Percentiles rank a stretch among this genome's conserved stretches.
Evolutionary conservation across 164 flowering plant species (phyloP).

Genomic region (Dillenia suffruticosa): DNA sequence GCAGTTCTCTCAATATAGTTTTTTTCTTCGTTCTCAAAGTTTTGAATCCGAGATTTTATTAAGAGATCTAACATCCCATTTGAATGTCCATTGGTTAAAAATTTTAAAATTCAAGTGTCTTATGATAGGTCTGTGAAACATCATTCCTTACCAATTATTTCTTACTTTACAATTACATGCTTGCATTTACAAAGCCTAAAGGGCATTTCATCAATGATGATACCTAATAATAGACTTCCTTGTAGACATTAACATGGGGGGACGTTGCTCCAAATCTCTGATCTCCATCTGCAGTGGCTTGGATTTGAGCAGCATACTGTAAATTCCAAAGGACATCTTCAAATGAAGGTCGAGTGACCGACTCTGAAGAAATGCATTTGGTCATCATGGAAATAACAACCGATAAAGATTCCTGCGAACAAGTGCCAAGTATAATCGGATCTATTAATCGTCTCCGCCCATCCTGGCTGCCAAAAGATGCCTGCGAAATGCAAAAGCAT

Average conservation of each 20-base stretch:
- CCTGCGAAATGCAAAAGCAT: constrained; percentile 28
- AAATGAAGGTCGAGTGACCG: constrained; percentile 70
- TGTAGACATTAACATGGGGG: constrained; percentile 3
- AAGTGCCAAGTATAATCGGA: constrained; percentile 68
- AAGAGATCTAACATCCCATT: too few species aligned
- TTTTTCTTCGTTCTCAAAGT: too few species aligned
- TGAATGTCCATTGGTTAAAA: too few species aligned
- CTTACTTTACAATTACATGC: too few species aligned
- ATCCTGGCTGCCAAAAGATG: constrained; percentile 89
- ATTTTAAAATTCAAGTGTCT: too few species aligned
- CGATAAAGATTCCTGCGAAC: constrained; percentile 75
- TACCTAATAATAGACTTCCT: too few species aligned
- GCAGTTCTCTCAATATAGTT: too few species aligned
- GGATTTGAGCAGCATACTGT: constrained; percentile 94
- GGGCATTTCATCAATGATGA: too few species aligned
- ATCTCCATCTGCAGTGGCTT: constrained; percentile 78
- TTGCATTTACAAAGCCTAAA: too few species aligned
- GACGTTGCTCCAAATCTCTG: constrained; percentile 57
- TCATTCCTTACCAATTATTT: too few species aligned
- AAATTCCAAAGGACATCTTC: constrained; percentile 97
- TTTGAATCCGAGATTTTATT: too few species aligned
- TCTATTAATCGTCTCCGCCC: constrained; percentile 69
- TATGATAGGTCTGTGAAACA: too few species aligned
- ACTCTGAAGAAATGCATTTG: constrained; percentile 73
- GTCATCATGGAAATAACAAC: constrained; percentile 71